Percentiles rank a stretch among this genome's conserved stretches.
Evolutionary conservation across 177 flowering plant genomes (phyloP).

Genomic region (Tripterygium wilfordii): DNA sequence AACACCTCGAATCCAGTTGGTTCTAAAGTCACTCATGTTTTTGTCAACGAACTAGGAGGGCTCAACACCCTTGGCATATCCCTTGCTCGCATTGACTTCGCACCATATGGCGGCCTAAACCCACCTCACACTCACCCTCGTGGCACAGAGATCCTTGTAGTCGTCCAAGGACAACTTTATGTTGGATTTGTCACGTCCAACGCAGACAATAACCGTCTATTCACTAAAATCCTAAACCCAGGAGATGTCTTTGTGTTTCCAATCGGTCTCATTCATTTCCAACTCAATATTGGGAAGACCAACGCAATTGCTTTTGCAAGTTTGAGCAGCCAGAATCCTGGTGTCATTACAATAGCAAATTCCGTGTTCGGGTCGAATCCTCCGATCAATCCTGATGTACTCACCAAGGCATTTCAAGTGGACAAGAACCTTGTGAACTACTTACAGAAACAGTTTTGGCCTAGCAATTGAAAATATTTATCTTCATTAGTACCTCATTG

Average conservation of each 20-base stretch:
- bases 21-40: constrained; percentile 1
- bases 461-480: no score
- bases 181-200: constrained; percentile 12
- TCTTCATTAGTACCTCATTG: no score
- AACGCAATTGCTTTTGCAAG: no score
- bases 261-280: no score
- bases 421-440: background rate
- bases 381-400: background rate
- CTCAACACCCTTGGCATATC: constrained; percentile 11
- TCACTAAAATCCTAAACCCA: constrained; percentile 1
- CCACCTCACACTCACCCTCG: constrained; percentile 7
- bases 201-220: constrained; percentile 3
- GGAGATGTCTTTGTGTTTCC: constrained; percentile 2
- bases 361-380: constrained; percentile 3
- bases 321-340: no score
- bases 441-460: background rate
- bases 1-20: constrained; percentile 2
- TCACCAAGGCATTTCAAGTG: constrained; percentile 6
- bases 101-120: constrained; percentile 6
- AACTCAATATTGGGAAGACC: no score
- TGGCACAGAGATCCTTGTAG: constrained; percentile 1
- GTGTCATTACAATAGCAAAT: no score
- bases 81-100: constrained; percentile 5
- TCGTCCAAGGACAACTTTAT: constrained; percentile 6
- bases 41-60: constrained; percentile 3